Evolutionary conservation across 1,139 yeast species (phyloP).

Genomic region (Arxiozyma bovina): DNA sequence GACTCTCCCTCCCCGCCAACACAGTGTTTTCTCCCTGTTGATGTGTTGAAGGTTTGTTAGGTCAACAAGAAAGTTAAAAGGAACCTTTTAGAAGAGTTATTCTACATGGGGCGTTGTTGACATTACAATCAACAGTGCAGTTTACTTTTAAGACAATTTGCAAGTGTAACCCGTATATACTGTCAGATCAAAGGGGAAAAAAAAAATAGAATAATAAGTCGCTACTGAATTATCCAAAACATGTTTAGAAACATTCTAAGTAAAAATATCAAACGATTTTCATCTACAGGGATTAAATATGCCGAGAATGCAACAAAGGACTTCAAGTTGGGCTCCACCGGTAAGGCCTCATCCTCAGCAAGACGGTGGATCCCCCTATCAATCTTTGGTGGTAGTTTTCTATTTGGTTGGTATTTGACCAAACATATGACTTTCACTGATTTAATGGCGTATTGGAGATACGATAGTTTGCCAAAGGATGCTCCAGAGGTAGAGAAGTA

Average conservation of each 20-base stretch:
- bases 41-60: too few relatives aligned
- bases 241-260: conserved; percentile 2
- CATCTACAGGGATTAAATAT: neutral
- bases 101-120: too few relatives aligned
- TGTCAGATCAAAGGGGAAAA: too few relatives aligned
- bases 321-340: neutral
- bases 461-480: conserved; percentile 24
- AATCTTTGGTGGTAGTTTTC: conserved; percentile 27
- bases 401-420: conserved; percentile 27
- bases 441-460: conserved; percentile 28
- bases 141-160: too few relatives aligned
- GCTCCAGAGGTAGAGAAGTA: conserved; percentile 29
- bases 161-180: too few relatives aligned
- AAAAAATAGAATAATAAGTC: too few relatives aligned
- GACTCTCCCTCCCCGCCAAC: too few relatives aligned
- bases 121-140: too few relatives aligned
- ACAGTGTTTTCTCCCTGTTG: too few relatives aligned
- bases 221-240: too few relatives aligned
- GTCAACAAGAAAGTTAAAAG: too few relatives aligned
- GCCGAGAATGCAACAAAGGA: neutral
- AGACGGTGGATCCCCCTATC: conserved; percentile 20
- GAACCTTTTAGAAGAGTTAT: too few relatives aligned
- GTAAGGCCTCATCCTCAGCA: neutral
- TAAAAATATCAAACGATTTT: neutral
- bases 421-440: conserved; percentile 31